These are phyloP conservation scores for Pachysolen tannophilus DNA, from an alignment of 805 yeast genomes.

Conservation along the genomic window DNA sequence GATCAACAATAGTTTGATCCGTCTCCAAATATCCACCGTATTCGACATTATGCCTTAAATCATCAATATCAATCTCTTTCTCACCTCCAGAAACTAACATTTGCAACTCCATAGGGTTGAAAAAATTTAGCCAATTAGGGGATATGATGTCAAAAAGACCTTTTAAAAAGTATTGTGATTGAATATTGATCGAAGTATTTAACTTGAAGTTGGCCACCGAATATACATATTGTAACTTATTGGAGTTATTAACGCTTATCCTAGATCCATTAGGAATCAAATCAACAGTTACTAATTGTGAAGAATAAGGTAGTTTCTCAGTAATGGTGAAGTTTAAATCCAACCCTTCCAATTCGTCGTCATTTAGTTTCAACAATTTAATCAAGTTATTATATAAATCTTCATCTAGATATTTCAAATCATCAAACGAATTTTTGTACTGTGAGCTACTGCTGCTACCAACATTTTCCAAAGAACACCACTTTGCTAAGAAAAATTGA, in stretches of 20 bases:
- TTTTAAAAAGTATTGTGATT: conserved; percentile 51
- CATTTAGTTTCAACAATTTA: conserved; percentile 48
- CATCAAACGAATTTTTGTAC: conserved; percentile 64
- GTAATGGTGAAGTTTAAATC: conserved; percentile 63
- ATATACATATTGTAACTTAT: conserved; percentile 67
- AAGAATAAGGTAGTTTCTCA: conserved; percentile 24
- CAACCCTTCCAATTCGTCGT: conserved; percentile 46
- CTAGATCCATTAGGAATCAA: conserved; percentile 53
- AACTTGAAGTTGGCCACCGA: conserved; percentile 73
- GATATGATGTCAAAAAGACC: conserved; percentile 68
- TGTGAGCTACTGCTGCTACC: conserved; percentile 19
- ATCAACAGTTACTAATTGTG: conserved; percentile 36
- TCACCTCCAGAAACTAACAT: conserved; percentile 77
- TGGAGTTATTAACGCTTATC: conserved; percentile 47
- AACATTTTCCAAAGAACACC: conserved; percentile 33
- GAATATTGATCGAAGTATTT: conserved; percentile 51
- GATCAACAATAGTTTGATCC: conserved; percentile 51
- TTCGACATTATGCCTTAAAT: conserved; percentile 53
- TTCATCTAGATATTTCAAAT: conserved; percentile 61
- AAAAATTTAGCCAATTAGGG: conserved; percentile 74
- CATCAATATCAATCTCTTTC: conserved; percentile 60
- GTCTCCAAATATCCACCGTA: conserved; percentile 54
- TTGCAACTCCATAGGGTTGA: conserved; percentile 78
- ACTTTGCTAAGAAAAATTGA: conserved; percentile 70
- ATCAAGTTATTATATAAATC: conserved; percentile 58